Evolutionary conservation across 768 basidiomycete genomes (phyloP).

Genomic region (Podaxis rugospora): DNA sequence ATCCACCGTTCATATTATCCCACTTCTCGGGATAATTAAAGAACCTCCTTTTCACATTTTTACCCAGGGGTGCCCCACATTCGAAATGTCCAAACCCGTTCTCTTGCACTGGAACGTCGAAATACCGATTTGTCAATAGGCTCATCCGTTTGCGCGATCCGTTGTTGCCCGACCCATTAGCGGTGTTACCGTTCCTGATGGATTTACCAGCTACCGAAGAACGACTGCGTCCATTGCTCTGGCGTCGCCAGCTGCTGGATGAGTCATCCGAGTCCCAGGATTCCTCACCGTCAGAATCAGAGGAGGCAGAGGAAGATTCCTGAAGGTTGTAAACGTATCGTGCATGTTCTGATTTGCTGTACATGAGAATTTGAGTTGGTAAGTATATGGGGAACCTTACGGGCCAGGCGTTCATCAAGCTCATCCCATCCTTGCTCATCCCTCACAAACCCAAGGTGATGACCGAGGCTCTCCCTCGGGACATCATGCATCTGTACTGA

Average conservation of each 20-base stretch:
- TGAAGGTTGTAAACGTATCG: slow-evolving; percentile 61
- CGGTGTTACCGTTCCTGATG: slow-evolving; percentile 14
- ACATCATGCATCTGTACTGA: slow-evolving; percentile 85
- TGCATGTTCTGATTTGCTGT: slow-evolving; percentile 47
- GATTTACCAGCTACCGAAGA: not conserved
- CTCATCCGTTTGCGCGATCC: slow-evolving; percentile 55
- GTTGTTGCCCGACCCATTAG: slow-evolving; percentile 17
- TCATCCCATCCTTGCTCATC: slow-evolving; percentile 54
- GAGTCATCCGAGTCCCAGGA: slow-evolving; percentile 54
- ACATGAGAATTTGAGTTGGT: not conserved
- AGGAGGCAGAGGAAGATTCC: slow-evolving; percentile 35
- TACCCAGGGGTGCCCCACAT: slow-evolving; percentile 22
- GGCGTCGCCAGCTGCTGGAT: slow-evolving; percentile 21
- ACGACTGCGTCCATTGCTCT: slow-evolving; percentile 17
- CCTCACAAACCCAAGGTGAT: slow-evolving; percentile 54
- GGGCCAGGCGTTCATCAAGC: slow-evolving; percentile 65
- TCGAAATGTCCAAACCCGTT: slow-evolving; percentile 38
- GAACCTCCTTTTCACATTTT: slow-evolving; percentile 46
- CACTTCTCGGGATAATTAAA: slow-evolving; percentile 45
- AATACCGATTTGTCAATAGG: slow-evolving; percentile 55
- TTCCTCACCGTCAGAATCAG: slow-evolving; percentile 32
- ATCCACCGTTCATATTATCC: slow-evolving; percentile 21
- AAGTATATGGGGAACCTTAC: slow-evolving; percentile 36
- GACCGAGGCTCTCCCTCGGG: slow-evolving; percentile 62
- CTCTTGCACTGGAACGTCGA: slow-evolving; percentile 44